Conservation (phyloP, 768 basidiomycete genomes). For the Pleurotus eryngii region DNA sequence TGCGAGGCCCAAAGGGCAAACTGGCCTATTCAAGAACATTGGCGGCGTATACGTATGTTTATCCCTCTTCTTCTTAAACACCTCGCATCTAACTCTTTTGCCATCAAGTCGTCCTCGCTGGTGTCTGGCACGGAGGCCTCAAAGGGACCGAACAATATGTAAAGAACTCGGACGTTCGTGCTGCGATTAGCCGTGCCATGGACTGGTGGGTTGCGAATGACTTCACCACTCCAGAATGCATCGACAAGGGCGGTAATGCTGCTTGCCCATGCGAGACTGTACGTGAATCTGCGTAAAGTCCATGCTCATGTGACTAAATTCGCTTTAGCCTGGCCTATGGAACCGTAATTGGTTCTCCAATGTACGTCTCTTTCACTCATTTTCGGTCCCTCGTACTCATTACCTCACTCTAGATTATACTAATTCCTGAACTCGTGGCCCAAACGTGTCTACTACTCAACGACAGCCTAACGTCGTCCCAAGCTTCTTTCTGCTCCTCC, state of each 20-base stretch:
- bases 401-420: slow-evolving; percentile 42
- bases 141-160: slow-evolving; percentile 37
- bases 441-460: slow-evolving; percentile 55
- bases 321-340: slow-evolving; percentile 28
- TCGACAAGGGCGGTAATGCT: slow-evolving; percentile 49
- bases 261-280: slow-evolving; percentile 52
- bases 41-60: slow-evolving; percentile 47
- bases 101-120: slow-evolving; percentile 45
- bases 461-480: slow-evolving; percentile 37
- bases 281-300: background rate
- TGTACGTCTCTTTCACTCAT: slow-evolving; percentile 25
- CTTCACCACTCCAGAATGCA: slow-evolving; percentile 48
- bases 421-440: slow-evolving; percentile 55
- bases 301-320: too few species aligned
- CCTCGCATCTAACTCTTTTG: slow-evolving; percentile 1
- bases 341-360: slow-evolving; percentile 68
- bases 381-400: background rate
- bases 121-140: slow-evolving; percentile 54
- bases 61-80: background rate
- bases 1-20: slow-evolving; percentile 61
- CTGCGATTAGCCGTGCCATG: slow-evolving; percentile 50
- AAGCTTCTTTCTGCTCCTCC: slow-evolving; percentile 41
- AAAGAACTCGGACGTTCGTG: slow-evolving; percentile 34
- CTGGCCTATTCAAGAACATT: slow-evolving; percentile 66
- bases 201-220: slow-evolving; percentile 63